Conservation (phyloP, 306 rosid species). For the Ochetophila trinervis region DNA sequence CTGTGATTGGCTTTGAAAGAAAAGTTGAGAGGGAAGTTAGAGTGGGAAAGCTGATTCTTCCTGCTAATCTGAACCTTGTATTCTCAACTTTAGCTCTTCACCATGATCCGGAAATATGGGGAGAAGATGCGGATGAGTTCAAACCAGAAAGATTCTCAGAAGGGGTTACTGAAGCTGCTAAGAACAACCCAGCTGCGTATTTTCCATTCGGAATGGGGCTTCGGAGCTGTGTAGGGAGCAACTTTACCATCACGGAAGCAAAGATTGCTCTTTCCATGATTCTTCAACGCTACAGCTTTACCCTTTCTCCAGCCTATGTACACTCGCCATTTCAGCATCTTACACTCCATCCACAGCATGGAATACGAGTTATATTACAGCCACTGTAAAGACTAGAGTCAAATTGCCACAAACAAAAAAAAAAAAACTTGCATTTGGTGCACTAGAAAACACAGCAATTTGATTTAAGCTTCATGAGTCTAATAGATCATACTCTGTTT, state of each 20-base stretch:
- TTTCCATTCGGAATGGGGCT: constrained; percentile 27
- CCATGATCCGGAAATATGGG: constrained; percentile 32
- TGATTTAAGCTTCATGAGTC: too few relatives aligned
- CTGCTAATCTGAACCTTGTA: not conserved
- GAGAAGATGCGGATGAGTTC: constrained; percentile 22
- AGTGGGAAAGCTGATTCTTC: constrained; percentile 18
- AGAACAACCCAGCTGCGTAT: constrained; percentile 9
- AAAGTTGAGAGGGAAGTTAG: not conserved
- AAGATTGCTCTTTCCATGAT: constrained; percentile 33
- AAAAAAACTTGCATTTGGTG: not conserved
- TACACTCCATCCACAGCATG: constrained; percentile 9
- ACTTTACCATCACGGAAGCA: constrained; percentile 25
- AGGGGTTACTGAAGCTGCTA: constrained; percentile 22
- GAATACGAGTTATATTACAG: constrained; percentile 19
- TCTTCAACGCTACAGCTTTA: constrained; percentile 24
- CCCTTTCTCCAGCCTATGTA: constrained; percentile 19
- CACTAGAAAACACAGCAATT: not conserved
- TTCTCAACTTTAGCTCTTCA: constrained; percentile 6
- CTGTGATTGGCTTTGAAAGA: not conserved
- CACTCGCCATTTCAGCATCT: constrained; percentile 7
- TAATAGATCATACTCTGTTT: too few relatives aligned
- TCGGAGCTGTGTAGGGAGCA: constrained; percentile 16
- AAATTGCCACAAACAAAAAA: too few relatives aligned
- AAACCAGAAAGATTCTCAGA: constrained; percentile 27
- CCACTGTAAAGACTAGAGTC: not conserved